Evolutionary conservation across 2,329 filamentous ascomycete species (phyloP), one percentile per base, ranked within the genome.

Genomic region (Biscogniauxia marginata): DNA sequence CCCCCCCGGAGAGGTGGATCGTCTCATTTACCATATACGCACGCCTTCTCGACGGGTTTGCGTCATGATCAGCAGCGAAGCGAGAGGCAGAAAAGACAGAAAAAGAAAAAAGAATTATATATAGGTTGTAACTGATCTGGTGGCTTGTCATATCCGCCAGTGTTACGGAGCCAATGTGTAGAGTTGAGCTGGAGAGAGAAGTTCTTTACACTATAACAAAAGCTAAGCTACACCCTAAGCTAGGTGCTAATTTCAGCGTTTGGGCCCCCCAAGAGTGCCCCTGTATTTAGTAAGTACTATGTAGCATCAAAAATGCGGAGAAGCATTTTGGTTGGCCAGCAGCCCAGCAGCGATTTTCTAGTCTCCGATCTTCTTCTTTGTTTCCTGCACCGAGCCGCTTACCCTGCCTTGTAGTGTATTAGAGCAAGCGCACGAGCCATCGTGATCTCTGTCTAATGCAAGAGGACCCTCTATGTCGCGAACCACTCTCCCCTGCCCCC

Each of bases 31-130:
- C 24, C 13, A 11, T 30, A 30, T n/a, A 23, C 48, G 22, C 56
- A 30, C 49, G 18, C 22, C 44, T 18, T 50, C 24, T 46, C 19
- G 43, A 43, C 25, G 24, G 21, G 47, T 50, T 44, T 51, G 24
- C 57, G 52, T 60, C 57, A 60, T 60, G 55, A 60, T 57, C 58
- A 51, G 46, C 55, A 54, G 21, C 48, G 23, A 49, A 46, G 18
- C 44, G n/a, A 3, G 44, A 20, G 18, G 20, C 43, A 18, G 44
- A 46, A 46, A 39, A 20, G 18, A 46, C 43, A 18, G 44, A 46
- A 46, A 39, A 39, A 16, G 9, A 39, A 39, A 16, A 6, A 39
- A 39, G 11, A 39, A 39, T n/a, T n/a, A n/a, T n/a, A n/a, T n/a
- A n/a, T n/a, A n/a, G n/a, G n/a, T n/a, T n/a, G n/a, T n/a, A n/a